Percentiles rank a stretch among this genome's conserved stretches.
phyloP scores from a whole-genome alignment of 108 stramenopile species.

The Licmophora abbreviata region DNA sequence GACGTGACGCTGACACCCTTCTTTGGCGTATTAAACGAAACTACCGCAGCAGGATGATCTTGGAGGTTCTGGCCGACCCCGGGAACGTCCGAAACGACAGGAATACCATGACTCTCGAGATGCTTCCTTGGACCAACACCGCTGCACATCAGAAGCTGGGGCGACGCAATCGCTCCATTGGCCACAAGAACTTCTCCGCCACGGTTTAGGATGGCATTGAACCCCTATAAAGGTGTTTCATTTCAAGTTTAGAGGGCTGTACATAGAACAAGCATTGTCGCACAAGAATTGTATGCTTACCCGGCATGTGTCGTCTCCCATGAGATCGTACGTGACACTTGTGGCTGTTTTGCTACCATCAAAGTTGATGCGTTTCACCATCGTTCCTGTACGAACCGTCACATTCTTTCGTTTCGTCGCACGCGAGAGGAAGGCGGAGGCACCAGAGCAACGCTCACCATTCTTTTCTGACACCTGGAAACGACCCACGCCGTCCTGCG shows the following conservation, averaged over 20 bases:
- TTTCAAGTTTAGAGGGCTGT: too few relatives aligned
- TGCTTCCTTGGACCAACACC: slow-evolving; percentile 42
- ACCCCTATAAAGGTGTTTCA: not conserved
- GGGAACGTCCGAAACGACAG: slow-evolving; percentile 15
- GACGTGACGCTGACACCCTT: slow-evolving; percentile 37
- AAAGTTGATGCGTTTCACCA: slow-evolving; percentile 21
- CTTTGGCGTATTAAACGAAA: slow-evolving; percentile 16
- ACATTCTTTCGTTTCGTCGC: slow-evolving; percentile 37
- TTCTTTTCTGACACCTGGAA: slow-evolving; percentile 39
- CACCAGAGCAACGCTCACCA: slow-evolving; percentile 40
- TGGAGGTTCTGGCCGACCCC: slow-evolving; percentile 34
- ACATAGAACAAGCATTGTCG: too few relatives aligned
- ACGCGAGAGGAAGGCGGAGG: slow-evolving; percentile 28
- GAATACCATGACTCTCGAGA: slow-evolving; percentile 15
- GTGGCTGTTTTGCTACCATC: slow-evolving; percentile 26
- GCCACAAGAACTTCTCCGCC: slow-evolving; percentile 36
- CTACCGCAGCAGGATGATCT: slow-evolving; percentile 24
- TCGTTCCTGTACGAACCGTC: slow-evolving; percentile 25
- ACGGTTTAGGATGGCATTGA: not conserved
- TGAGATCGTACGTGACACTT: slow-evolving; percentile 27
- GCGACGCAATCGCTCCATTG: slow-evolving; percentile 42
- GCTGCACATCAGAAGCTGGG: slow-evolving; percentile 48
- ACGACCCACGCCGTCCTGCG: slow-evolving; percentile 49
- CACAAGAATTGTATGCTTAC: slow-evolving; percentile 4
- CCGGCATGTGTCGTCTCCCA: slow-evolving; percentile 20